Evolutionary conservation across 139 green algal genomes (phyloP).

Genomic region (Pleodorina starrii): DNA sequence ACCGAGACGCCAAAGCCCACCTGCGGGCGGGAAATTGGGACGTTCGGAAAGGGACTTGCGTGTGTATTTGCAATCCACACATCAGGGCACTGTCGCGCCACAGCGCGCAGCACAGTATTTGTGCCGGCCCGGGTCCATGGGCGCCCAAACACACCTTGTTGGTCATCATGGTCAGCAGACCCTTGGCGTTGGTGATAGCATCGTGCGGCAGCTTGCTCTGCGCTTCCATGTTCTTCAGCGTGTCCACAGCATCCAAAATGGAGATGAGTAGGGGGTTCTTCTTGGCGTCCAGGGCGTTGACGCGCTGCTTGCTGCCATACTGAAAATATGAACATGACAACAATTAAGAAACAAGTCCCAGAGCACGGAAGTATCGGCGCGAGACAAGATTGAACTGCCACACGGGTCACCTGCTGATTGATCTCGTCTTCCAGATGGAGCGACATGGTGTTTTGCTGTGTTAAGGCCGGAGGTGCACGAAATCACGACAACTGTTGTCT

Average conservation of each 20-base stretch:
- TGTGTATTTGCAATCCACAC: too few relatives aligned
- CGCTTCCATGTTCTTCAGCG: conserved; percentile 57
- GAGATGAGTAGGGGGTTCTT: conserved; percentile 70
- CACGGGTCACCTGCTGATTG: conserved; percentile 8
- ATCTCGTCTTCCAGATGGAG: conserved; percentile 47
- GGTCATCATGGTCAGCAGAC: conserved; percentile 66
- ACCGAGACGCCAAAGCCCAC: conserved; percentile 74
- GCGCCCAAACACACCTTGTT: conserved; percentile 60
- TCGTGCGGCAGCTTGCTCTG: conserved; percentile 55
- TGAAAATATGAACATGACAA: background rate
- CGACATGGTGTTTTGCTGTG: too few relatives aligned
- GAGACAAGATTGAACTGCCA: background rate
- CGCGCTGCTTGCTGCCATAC: conserved; percentile 27
- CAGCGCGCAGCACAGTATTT: background rate
- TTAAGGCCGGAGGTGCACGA: too few relatives aligned
- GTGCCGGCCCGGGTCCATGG: background rate
- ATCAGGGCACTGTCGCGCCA: too few relatives aligned
- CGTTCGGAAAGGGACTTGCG: too few relatives aligned
- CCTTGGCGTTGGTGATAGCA: conserved; percentile 51
- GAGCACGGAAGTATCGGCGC: background rate
- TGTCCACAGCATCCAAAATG: conserved; percentile 69
- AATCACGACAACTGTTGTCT: too few relatives aligned
- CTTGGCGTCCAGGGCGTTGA: conserved; percentile 50
- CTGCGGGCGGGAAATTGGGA: conserved; percentile 51
- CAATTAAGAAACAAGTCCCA: background rate